A percentile compares a stretch with the other conserved stretches of the same genome.
phyloP scores from a whole-genome alignment of 2,329 filamentous ascomycete species.

The Alternaria consortialis region DNA sequence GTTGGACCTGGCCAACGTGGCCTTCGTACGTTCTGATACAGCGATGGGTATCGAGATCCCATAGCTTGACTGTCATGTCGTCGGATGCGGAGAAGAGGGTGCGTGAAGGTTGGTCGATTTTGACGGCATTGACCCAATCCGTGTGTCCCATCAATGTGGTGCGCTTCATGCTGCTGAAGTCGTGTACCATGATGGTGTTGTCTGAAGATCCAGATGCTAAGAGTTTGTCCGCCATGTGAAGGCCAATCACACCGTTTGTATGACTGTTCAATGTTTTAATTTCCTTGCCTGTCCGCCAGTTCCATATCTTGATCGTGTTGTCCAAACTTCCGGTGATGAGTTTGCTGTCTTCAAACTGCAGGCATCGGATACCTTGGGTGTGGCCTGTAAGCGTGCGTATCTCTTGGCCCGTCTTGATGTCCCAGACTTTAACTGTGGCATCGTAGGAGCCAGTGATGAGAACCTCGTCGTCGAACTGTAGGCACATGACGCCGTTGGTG shows the following conservation, averaged over 20 bases:
- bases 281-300: constrained; percentile 91
- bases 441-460: constrained; percentile 96
- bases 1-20: constrained; percentile 94
- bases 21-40: constrained; percentile 83
- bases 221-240: constrained; percentile 86
- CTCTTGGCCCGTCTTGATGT: constrained; percentile 86
- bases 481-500: constrained; percentile 83
- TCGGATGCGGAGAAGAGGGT: constrained; percentile 94
- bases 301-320: constrained; percentile 90
- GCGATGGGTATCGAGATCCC: constrained; percentile 86
- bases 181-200: constrained; percentile 89
- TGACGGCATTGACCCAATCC: constrained; percentile 97
- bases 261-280: constrained; percentile 84
- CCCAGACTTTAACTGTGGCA: constrained; percentile 94
- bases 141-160: constrained; percentile 83
- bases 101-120: constrained; percentile 80
- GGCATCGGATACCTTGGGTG: constrained; percentile 80
- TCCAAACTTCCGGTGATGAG: constrained; percentile 92
- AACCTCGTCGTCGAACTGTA: constrained; percentile 86
- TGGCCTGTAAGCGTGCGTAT: constrained; percentile 87
- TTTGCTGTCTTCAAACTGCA: constrained; percentile 93
- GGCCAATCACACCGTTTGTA: constrained; percentile 80
- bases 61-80: constrained; percentile 88
- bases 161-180: constrained; percentile 83
- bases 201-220: constrained; percentile 91